Evolutionary conservation across 306 rosid species (phyloP).

Genomic region (Delonix regia): DNA sequence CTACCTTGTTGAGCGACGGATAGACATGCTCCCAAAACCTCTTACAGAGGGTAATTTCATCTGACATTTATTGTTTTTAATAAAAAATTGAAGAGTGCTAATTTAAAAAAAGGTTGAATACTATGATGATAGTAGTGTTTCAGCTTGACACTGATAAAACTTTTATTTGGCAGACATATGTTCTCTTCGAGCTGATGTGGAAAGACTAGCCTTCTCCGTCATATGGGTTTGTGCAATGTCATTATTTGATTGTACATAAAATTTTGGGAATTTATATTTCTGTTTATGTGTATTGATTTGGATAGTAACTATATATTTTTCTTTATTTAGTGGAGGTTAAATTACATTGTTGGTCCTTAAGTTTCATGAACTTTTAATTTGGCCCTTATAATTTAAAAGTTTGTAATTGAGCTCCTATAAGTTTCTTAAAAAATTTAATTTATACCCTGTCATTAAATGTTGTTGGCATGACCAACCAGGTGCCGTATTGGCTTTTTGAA

Average conservation of each 20-base stretch:
- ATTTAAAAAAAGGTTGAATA: not conserved
- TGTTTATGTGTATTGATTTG: conserved; percentile 11
- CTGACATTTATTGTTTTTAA: conserved; percentile 6
- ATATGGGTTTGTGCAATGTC: conserved; percentile 74
- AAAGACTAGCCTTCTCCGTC: conserved; percentile 95
- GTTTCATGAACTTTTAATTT: not conserved
- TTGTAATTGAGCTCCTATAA: not conserved
- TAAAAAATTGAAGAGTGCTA: not conserved
- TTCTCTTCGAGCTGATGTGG: conserved; percentile 98
- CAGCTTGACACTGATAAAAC: conserved; percentile 29
- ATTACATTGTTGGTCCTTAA: not conserved
- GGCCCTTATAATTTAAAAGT: not conserved
- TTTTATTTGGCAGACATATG: conserved; percentile 75
- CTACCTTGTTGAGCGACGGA: conserved; percentile 94
- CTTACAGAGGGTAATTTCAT: conserved; percentile 80
- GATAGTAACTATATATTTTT: not conserved
- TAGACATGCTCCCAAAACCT: conserved; percentile 99
- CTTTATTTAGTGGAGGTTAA: not conserved
- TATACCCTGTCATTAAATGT: not conserved
- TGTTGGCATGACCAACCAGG: not conserved
- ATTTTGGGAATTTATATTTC: not conserved
- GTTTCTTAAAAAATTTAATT: not conserved
- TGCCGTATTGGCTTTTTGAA: not conserved
- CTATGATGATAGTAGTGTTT: conserved; percentile 9
- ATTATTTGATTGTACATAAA: conserved; percentile 21